phyloP scores from a whole-genome alignment of 2,329 filamentous ascomycete genomes.

The Coniochaeta sp. region DNA sequence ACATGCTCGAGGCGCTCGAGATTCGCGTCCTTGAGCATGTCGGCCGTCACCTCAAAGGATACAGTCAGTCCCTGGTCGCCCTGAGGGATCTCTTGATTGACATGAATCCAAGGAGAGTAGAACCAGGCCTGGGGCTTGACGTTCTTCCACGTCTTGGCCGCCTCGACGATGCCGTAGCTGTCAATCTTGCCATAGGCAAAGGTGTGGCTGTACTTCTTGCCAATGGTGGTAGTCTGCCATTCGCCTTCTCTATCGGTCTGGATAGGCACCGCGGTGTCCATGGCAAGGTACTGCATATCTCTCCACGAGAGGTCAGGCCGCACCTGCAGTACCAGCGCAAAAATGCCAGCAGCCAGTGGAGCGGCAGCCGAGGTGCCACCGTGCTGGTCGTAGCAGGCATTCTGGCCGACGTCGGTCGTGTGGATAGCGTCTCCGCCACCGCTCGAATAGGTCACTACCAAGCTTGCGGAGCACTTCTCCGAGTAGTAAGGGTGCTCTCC shows the following conservation, averaged over 20 bases:
- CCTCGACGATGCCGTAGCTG: constrained; percentile 75
- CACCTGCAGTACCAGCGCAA: constrained; percentile 77
- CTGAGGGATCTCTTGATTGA: constrained; percentile 79
- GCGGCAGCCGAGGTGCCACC: constrained; percentile 95
- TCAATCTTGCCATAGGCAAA: constrained; percentile 97
- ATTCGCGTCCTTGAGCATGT: constrained; percentile 77
- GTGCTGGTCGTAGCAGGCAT: constrained; percentile 73
- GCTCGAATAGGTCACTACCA: constrained; percentile 95
- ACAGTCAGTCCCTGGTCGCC: constrained; percentile 73
- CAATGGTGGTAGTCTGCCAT: constrained; percentile 76
- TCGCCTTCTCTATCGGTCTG: constrained; percentile 58
- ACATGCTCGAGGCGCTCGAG: constrained; percentile 86
- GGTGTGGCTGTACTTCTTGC: constrained; percentile 85
- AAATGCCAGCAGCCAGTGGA: constrained; percentile 84
- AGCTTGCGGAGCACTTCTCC: constrained; percentile 88
- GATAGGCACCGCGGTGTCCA: constrained; percentile 76
- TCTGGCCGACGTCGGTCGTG: constrained; percentile 86
- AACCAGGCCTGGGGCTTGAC: constrained; percentile 96
- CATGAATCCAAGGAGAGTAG: constrained; percentile 88
- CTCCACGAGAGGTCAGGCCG: constrained; percentile 87
- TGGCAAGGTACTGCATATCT: constrained; percentile 85
- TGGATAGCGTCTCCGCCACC: constrained; percentile 85
- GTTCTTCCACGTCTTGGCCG: constrained; percentile 74
- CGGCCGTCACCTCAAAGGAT: constrained; percentile 71
- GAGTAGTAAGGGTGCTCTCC: constrained; percentile 94